Base-by-base conservation (phyloP, 2,329 filamentous ascomycete genomes). In the Stromatinia cepivora region DNA sequence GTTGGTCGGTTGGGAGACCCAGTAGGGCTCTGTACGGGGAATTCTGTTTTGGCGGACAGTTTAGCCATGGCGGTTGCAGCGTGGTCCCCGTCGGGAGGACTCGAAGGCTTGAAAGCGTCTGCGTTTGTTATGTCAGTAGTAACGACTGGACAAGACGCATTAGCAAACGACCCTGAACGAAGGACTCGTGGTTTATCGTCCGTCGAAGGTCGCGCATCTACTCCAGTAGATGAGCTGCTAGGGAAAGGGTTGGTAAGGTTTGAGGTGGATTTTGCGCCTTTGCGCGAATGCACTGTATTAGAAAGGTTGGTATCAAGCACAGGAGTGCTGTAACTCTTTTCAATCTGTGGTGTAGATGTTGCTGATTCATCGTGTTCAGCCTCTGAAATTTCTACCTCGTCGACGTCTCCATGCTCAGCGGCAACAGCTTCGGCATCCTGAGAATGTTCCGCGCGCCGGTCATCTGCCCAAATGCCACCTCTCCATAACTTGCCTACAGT, bases 401-500 rank as follows among this genome's bases (percentile, higher is more conserved):
- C 82, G 3, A 83, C 80, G 61, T 86, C 81, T 20, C 83, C 83
- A 31, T 82, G 77, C 63, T 84, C 80, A 31, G 82, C 81, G 15
- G 79, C 79, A 42, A 79, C 75, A 22, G 78, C 76, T 71, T 82
- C 81, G 17, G 79, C 73, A 67, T 81, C 79, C 7, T 75, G 69
- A 11, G 80, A 78, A 50, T 77, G 75, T 36, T 80, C 79, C 3
- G 84, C 81, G 1, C 80, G 81, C 71, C 85, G 82, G 59, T 88
- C 86, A 39, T 84, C 84, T 45, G 86, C 84, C 76, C 88, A 99
- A 28, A 98, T 91, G 0, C 95, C 95, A 15, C 94, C 95, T 74
- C 95, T 87, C 84, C 92, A 93, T 28, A 83, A 81, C 78, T 97
- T 93, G 69, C 87, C 83, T 69, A 89, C 85, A 0, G 93, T 98